phyloP scores from a whole-genome alignment of 352 stramenopile genomes.

The Globisporangium mamillatum region DNA sequence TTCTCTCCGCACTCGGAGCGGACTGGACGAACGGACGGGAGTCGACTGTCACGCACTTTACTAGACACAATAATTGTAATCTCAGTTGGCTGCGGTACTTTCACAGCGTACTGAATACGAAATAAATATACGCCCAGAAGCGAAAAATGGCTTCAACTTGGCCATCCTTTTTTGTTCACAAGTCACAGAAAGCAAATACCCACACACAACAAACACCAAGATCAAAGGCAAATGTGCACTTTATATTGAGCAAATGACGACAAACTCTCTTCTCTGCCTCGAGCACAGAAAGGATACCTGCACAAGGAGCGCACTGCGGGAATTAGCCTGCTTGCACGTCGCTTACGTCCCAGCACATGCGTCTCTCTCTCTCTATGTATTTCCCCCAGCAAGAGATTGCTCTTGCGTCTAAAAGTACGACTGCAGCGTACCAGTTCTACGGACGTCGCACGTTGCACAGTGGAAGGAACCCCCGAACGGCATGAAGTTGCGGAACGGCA shows the following conservation, averaged over 20 bases:
- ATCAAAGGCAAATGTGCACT: background rate
- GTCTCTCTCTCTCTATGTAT: background rate
- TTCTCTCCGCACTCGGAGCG: slow-evolving; percentile 5
- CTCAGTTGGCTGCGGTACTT: background rate
- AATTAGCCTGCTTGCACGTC: background rate
- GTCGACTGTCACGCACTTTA: background rate
- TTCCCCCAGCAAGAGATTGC: background rate
- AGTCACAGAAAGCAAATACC: background rate
- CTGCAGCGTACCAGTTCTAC: slow-evolving; percentile 75
- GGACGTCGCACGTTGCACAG: slow-evolving; percentile 86
- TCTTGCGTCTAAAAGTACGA: slow-evolving; percentile 75
- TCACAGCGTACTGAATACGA: background rate
- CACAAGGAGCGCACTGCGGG: background rate
- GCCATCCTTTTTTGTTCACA: background rate
- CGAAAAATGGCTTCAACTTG: background rate
- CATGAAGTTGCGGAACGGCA: slow-evolving; percentile 91
- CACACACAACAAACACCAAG: background rate
- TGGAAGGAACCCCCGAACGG: slow-evolving; percentile 89
- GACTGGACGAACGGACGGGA: slow-evolving; percentile 6
- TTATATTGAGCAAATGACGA: background rate
- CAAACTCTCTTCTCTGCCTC: background rate
- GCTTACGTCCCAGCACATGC: background rate
- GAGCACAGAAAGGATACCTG: background rate
- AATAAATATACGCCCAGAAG: background rate
- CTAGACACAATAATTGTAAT: background rate